A percentile compares a stretch with the other conserved stretches of the same genome.
phyloP scores from a whole-genome alignment of 129 eudicot species.

The Flaveria bidentis region DNA sequence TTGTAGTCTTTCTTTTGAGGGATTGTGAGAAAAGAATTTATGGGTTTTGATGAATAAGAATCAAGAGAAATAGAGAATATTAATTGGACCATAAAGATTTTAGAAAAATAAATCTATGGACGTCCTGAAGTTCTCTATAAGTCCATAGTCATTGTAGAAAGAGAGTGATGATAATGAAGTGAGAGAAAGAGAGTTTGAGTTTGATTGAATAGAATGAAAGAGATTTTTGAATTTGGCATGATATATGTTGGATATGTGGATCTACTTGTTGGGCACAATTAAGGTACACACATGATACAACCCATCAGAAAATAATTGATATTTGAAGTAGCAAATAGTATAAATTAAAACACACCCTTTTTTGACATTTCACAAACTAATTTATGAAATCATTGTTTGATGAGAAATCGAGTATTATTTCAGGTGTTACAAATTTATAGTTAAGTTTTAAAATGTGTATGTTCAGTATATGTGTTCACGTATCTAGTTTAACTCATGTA shows the following conservation, averaged over 20 bases:
- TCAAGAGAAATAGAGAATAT: constrained; percentile 35
- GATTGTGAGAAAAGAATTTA: constrained; percentile 20
- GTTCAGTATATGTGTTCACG: too few relatives aligned
- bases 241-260: constrained; percentile 29
- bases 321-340: too few relatives aligned
- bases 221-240: constrained; percentile 13
- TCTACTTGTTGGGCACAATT: constrained; percentile 13
- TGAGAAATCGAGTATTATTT: too few relatives aligned
- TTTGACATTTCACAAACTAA: too few relatives aligned
- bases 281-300: constrained; percentile 23
- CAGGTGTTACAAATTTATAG: too few relatives aligned
- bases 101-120: constrained; percentile 28
- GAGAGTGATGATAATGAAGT: constrained; percentile 2
- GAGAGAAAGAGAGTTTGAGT: not conserved
- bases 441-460: too few relatives aligned
- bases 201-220: constrained; percentile 14
- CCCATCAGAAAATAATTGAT: too few relatives aligned
- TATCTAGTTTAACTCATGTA: too few relatives aligned
- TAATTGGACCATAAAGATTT: constrained; percentile 40
- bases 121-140: not conserved
- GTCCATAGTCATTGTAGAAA: constrained; percentile 6
- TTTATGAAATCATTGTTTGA: too few relatives aligned
- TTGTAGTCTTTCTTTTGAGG: not conserved
- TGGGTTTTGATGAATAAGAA: constrained; percentile 15
- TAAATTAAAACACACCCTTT: too few relatives aligned